Conservation (phyloP, 306 rosid species). For the Geum urbanum region DNA sequence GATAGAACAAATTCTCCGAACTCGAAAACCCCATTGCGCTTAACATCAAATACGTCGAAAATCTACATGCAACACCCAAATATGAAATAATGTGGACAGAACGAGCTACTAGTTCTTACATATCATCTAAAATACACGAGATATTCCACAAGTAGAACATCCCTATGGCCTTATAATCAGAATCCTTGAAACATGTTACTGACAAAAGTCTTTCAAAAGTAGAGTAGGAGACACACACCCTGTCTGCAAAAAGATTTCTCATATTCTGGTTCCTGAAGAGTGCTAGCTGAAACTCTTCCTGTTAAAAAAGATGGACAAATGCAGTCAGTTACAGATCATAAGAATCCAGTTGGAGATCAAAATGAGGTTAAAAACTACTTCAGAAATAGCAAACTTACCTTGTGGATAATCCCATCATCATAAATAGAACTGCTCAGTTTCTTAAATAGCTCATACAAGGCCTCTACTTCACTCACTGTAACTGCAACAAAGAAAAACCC, state of each 20-base stretch:
- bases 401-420: slow-evolving; percentile 76
- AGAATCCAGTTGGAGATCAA: not conserved
- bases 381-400: slow-evolving; percentile 39
- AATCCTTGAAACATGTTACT: not conserved
- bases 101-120: not conserved
- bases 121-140: not conserved
- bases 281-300: slow-evolving; percentile 97
- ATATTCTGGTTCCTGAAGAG: slow-evolving; percentile 60
- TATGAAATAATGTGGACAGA: not conserved
- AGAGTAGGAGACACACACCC: slow-evolving; percentile 42
- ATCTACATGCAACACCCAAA: slow-evolving; percentile 40
- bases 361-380: not conserved
- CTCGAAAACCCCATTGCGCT: slow-evolving; percentile 77
- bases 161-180: not conserved
- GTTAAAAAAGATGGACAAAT: slow-evolving; percentile 7
- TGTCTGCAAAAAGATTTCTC: slow-evolving; percentile 73
- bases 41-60: slow-evolving; percentile 72
- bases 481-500: slow-evolving; percentile 40
- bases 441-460: slow-evolving; percentile 68
- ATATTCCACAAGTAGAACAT: not conserved
- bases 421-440: slow-evolving; percentile 79
- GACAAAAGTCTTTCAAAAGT: not conserved
- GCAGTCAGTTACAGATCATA: not conserved
- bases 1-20: slow-evolving; percentile 87
- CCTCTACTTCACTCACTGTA: slow-evolving; percentile 73